Evolutionary conservation across 495 filamentous ascomycete genomes (phyloP).

Genomic region (Aspergillus conjunctus): DNA sequence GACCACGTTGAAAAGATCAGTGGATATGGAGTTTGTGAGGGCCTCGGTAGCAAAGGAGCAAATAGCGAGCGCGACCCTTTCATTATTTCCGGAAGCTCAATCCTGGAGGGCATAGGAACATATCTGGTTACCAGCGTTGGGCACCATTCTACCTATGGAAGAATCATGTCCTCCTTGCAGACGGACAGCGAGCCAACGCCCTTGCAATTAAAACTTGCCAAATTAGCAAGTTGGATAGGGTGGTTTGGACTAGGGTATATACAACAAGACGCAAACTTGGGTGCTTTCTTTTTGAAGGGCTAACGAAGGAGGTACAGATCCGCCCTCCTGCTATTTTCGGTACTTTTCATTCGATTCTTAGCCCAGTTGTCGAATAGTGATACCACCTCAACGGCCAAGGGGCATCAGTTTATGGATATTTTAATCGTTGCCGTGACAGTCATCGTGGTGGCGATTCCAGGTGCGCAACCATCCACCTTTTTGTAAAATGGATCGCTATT

Average conservation of each 20-base stretch:
- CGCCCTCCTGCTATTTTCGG: slow-evolving; percentile 65
- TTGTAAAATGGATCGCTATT: background rate
- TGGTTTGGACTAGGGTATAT: slow-evolving; percentile 49
- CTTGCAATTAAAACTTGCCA: slow-evolving; percentile 63
- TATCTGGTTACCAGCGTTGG: slow-evolving; percentile 69
- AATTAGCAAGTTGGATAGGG: slow-evolving; percentile 66
- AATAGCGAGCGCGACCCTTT: slow-evolving; percentile 64
- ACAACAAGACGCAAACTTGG: background rate
- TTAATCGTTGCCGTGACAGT: slow-evolving; percentile 70
- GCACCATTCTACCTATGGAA: slow-evolving; percentile 62
- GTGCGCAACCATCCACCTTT: slow-evolving; percentile 25
- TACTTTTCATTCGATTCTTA: slow-evolving; percentile 63
- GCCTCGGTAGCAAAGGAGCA: slow-evolving; percentile 55
- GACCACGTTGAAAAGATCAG: slow-evolving; percentile 66
- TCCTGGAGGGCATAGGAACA: slow-evolving; percentile 65
- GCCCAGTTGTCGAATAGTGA: slow-evolving; percentile 53
- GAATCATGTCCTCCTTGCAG: slow-evolving; percentile 63
- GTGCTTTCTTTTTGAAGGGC: background rate
- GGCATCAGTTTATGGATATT: slow-evolving; percentile 65
- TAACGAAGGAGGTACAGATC: slow-evolving; percentile 52
- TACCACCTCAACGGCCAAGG: slow-evolving; percentile 53
- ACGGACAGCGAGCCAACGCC: slow-evolving; percentile 64
- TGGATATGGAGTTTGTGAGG: slow-evolving; percentile 61
- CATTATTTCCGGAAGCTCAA: slow-evolving; percentile 64
- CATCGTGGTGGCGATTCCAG: slow-evolving; percentile 70